Evolutionary conservation across 257 asterid genomes (phyloP), one percentile per base, ranked within the genome.

Genomic region (Solanum piurae): DNA sequence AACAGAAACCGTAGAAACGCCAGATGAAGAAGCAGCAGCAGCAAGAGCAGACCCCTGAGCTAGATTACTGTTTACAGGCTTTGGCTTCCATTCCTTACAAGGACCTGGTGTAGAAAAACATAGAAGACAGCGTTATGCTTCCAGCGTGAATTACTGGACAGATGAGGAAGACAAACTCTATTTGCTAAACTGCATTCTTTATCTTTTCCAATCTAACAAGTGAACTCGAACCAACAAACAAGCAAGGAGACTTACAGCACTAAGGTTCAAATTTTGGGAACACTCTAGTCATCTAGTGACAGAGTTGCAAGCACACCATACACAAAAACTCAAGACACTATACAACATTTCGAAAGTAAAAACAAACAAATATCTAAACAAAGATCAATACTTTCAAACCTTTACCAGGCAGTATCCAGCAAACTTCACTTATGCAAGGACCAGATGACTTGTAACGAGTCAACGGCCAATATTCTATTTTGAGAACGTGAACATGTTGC

Each of bases 21-120:
- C 96, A 46, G 94, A 68, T 29, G 93, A 90, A 87, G 93, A 90
- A 87, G 90, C 87, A 92, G 89, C 91, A 87, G 92, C 88, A 91
- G 90, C 91, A 77, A 89, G 86, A 75, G 87, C 79, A 49, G 89
- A 88, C 86, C 89, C 94, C 85, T 90, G 94, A 89, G 91, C 84
- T 62, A 74, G 87, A 89, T 84, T 89, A 92, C 93, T 87, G 90
- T 89, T 92, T 12, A 93, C 46, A 86, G 98, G 89, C 91, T 94
- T 95, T 73, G 98, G 99, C 89, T 96, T 95, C 98, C 99, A 95
- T 93, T 94, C 98, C 91, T 93, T 95, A 83, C 86, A 92, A 91
- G 94, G 93, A 87, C 94, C 95, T 83, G 89, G 94, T 94, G 92
- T 80, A 85, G 60, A 29, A 90, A 89, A 88, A 86, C 31, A 93